Conservation (phyloP, 768 basidiomycete species). For the Leccinum variicolor region DNA sequence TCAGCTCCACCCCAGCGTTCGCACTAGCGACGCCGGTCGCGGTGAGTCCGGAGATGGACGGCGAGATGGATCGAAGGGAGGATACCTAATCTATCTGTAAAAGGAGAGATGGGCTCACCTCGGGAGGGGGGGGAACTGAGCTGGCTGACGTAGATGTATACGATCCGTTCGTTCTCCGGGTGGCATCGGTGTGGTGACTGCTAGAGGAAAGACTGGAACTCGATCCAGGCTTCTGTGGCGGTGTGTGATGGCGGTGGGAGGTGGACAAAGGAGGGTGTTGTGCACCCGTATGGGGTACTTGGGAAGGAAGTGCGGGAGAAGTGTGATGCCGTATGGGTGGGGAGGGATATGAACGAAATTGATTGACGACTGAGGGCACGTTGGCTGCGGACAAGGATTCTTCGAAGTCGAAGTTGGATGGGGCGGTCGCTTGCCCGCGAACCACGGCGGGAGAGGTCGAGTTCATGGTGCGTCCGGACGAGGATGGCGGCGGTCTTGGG, state of each 20-base stretch:
- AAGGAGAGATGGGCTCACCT: conserved; percentile 21
- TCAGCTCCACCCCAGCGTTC: neutral
- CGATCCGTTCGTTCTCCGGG: conserved; percentile 24
- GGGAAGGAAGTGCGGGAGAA: conserved; percentile 21
- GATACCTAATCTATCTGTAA: conserved; percentile 7
- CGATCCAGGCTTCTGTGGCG: conserved; percentile 25
- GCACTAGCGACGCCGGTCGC: conserved; percentile 10
- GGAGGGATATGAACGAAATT: conserved; percentile 27
- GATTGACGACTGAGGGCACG: conserved; percentile 31
- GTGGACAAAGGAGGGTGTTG: conserved; percentile 6
- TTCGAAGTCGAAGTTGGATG: conserved; percentile 26
- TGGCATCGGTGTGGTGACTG: conserved; percentile 25
- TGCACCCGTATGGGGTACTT: conserved; percentile 3
- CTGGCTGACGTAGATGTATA: conserved; percentile 24
- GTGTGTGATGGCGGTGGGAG: conserved; percentile 6
- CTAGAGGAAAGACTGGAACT: conserved; percentile 22
- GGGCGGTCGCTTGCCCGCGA: conserved; percentile 18
- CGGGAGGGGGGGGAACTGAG: conserved; percentile 16
- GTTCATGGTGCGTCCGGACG: neutral
- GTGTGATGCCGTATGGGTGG: conserved; percentile 20
- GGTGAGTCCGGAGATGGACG: conserved; percentile 12
- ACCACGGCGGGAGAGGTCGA: conserved; percentile 17
- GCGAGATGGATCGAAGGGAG: conserved; percentile 9
- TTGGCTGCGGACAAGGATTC: conserved; percentile 29
- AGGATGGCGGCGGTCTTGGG: neutral